Percentiles rank a stretch among this genome's conserved stretches.
Conservation (phyloP, 2,329 filamentous ascomycete genomes). For the Aspergillus spinulosporus region DNA sequence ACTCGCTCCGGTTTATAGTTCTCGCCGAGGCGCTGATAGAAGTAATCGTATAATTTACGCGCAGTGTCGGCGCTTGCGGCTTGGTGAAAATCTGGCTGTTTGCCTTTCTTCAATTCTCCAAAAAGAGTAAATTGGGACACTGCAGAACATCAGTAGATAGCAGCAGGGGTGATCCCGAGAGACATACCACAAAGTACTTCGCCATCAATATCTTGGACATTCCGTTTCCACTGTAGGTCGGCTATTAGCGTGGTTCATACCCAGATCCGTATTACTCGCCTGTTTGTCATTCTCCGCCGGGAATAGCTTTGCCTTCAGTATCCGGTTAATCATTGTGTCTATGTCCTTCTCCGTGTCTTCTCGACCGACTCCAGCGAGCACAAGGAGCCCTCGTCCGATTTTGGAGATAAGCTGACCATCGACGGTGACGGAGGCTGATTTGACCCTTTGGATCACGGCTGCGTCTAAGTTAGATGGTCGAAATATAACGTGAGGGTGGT, state of each 20-base stretch:
- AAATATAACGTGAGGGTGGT: background rate
- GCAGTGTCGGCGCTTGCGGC: constrained; percentile 78
- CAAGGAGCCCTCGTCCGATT: constrained; percentile 85
- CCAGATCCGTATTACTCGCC: constrained; percentile 46
- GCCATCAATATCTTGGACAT: constrained; percentile 81
- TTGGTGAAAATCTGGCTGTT: constrained; percentile 91
- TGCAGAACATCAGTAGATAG: constrained; percentile 38
- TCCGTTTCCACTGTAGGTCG: constrained; percentile 79
- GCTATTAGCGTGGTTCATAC: constrained; percentile 1
- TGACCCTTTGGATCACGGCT: constrained; percentile 92
- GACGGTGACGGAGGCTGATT: constrained; percentile 93
- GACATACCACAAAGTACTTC: constrained; percentile 87
- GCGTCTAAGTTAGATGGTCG: constrained; percentile 1
- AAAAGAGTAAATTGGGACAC: constrained; percentile 97
- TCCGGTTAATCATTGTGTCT: constrained; percentile 77
- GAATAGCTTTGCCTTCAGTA: constrained; percentile 90
- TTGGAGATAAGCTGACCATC: constrained; percentile 86
- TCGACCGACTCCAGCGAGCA: constrained; percentile 87
- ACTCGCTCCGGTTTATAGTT: constrained; percentile 73
- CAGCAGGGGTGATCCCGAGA: background rate
- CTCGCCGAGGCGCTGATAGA: constrained; percentile 72
- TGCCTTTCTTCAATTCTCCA: constrained; percentile 91
- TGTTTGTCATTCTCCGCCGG: constrained; percentile 72
- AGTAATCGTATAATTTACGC: constrained; percentile 77
- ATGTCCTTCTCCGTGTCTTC: constrained; percentile 88